Conservation (phyloP, 768 basidiomycete species). For the Suillus clintonianus region DNA sequence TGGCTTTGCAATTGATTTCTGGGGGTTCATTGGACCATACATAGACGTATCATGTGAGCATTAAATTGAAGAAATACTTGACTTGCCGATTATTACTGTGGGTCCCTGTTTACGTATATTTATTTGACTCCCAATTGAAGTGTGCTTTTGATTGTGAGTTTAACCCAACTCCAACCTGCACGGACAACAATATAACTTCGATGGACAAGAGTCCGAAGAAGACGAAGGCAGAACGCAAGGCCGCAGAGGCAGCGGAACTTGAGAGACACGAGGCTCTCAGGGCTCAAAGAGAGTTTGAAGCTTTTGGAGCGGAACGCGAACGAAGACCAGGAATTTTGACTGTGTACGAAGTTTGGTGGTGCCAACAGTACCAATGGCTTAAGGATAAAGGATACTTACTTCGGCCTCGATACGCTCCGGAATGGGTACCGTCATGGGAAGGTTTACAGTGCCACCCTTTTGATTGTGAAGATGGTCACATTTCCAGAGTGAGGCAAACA, state of each 20-base stretch:
- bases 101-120: slow-evolving; percentile 14
- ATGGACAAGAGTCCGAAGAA: background rate
- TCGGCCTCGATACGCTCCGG: slow-evolving; percentile 32
- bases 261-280: background rate
- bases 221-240: background rate
- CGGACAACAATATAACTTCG: background rate
- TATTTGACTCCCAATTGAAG: background rate
- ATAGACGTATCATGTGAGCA: background rate
- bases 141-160: too few species aligned
- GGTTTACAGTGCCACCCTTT: background rate
- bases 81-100: too few species aligned
- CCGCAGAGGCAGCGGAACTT: background rate
- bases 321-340: background rate
- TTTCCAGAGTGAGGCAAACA: background rate
- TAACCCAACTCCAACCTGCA: background rate
- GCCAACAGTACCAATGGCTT: slow-evolving; percentile 31
- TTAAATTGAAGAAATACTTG: too few species aligned
- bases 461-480: slow-evolving; percentile 5
- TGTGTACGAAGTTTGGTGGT: slow-evolving; percentile 10
- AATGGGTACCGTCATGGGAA: slow-evolving; percentile 38
- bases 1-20: background rate
- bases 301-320: background rate
- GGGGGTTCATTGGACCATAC: background rate
- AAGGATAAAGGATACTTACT: slow-evolving; percentile 31
- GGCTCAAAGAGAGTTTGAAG: background rate